Evolutionary conservation across 192 early-diverging fungal species (phyloP).

Genomic region (Coemansia sp.): DNA sequence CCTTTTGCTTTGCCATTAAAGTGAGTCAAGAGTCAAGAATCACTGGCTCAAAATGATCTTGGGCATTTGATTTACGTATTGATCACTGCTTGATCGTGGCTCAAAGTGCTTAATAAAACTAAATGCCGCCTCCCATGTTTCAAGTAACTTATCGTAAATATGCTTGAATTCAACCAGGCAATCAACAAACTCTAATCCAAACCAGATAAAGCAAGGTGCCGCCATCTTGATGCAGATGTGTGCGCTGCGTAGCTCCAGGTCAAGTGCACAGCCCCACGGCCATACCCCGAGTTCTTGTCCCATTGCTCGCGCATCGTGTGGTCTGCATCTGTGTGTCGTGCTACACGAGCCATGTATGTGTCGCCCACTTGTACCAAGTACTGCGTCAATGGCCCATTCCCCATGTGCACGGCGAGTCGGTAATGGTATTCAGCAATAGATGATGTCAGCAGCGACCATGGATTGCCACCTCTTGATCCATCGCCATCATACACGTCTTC

Average conservation of each 20-base stretch:
- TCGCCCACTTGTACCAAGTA: slow-evolving; percentile 58
- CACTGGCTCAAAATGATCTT: too few species aligned
- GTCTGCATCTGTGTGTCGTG: slow-evolving; percentile 53
- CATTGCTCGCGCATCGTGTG: slow-evolving; percentile 68
- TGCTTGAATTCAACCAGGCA: too few species aligned
- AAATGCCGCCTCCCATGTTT: too few species aligned
- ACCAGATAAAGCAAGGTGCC: not conserved
- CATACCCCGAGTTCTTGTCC: slow-evolving; percentile 54
- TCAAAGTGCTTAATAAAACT: too few species aligned
- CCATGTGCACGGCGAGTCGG: slow-evolving; percentile 38
- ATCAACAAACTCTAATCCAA: not conserved
- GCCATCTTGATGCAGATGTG: slow-evolving; percentile 15
- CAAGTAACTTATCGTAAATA: too few species aligned
- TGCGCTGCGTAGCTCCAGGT: slow-evolving; percentile 73
- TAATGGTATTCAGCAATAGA: slow-evolving; percentile 67
- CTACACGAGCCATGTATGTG: slow-evolving; percentile 58
- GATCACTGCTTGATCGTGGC: too few species aligned
- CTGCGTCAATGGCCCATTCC: slow-evolving; percentile 26
- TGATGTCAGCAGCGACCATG: slow-evolving; percentile 70
- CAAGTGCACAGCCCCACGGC: slow-evolving; percentile 62
- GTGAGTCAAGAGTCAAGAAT: slow-evolving; percentile 18
- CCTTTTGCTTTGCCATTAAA: not conserved
- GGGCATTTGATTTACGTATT: too few species aligned
- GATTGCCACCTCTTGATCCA: slow-evolving; percentile 61
- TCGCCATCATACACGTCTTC: slow-evolving; percentile 77